phyloP scores from a whole-genome alignment of 2,329 filamentous ascomycete species.

The Aspergillus fischeri region DNA sequence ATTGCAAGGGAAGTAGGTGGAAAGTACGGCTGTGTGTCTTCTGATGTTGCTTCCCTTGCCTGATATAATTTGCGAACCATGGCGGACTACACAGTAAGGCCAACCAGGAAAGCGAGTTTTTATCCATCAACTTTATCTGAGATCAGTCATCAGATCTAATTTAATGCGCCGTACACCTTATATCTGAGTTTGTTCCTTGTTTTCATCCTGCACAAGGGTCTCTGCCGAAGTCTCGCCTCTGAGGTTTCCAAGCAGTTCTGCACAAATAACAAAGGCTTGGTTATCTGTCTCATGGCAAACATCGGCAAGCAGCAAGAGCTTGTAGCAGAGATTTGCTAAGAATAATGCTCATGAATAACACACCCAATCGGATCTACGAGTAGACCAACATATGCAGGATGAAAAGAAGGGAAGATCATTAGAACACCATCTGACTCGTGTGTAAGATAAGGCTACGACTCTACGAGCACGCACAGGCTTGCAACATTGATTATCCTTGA shows the following conservation, averaged over 20 bases:
- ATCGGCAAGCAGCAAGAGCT: not conserved
- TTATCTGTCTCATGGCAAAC: not conserved
- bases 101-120: not conserved
- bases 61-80: conserved; percentile 6
- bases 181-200: not conserved
- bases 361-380: not conserved
- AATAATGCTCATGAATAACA: not conserved
- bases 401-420: not conserved
- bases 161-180: not conserved
- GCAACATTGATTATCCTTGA: conserved; percentile 7
- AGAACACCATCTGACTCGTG: not conserved
- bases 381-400: not conserved
- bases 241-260: not conserved
- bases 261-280: not conserved
- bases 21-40: not conserved
- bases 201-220: not conserved
- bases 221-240: not conserved
- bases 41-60: not conserved
- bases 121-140: not conserved
- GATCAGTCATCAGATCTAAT: not conserved
- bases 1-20: not conserved
- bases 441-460: not conserved
- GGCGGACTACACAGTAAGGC: not conserved
- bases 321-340: not conserved
- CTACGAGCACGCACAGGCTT: not conserved